A percentile compares a stretch with the other conserved stretches of the same genome.
These are phyloP conservation scores for Macrocybe sp. DNA, from an alignment of 1,284 basidiomycete species.

Conservation along the genomic window DNA sequence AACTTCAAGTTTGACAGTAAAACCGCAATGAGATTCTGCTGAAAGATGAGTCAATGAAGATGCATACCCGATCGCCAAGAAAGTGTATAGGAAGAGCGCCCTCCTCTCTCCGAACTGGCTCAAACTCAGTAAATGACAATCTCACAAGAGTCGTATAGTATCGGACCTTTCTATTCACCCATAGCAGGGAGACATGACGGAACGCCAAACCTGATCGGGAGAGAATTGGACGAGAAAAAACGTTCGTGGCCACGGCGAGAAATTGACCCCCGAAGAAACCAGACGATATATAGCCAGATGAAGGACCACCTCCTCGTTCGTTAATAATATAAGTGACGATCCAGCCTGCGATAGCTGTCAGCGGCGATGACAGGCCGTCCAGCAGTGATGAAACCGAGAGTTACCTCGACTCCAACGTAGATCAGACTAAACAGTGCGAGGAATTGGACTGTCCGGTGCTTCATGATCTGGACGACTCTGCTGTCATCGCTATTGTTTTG, in stretches of 20 bases:
- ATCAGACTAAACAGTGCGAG: conserved; percentile 56
- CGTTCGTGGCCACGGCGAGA: neutral
- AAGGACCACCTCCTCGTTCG: conserved; percentile 29
- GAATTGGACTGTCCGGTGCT: conserved; percentile 45
- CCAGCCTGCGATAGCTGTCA: conserved; percentile 28
- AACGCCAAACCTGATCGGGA: conserved; percentile 31
- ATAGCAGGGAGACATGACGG: conserved; percentile 42
- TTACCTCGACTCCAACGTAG: conserved; percentile 65
- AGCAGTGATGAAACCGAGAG: conserved; percentile 31
- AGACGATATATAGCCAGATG: conserved; percentile 33
- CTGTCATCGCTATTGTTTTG: conserved; percentile 27
- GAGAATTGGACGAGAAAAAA: neutral
- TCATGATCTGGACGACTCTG: conserved; percentile 50
- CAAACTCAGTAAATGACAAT: conserved; percentile 9
- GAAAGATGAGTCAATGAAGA: neutral
- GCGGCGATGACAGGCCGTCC: neutral
- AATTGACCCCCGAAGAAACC: conserved; percentile 35
- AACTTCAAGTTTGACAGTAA: conserved; percentile 36
- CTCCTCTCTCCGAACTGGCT: conserved; percentile 22
- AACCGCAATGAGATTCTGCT: neutral
- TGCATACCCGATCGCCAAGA: conserved; percentile 23
- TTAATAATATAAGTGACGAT: conserved; percentile 43
- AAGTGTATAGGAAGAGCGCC: conserved; percentile 20
- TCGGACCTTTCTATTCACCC: conserved; percentile 43
- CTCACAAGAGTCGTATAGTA: conserved; percentile 13